These are phyloP conservation scores for Quercus agrifolia DNA, from an alignment of 306 rosid genomes.

Conservation along the genomic window DNA sequence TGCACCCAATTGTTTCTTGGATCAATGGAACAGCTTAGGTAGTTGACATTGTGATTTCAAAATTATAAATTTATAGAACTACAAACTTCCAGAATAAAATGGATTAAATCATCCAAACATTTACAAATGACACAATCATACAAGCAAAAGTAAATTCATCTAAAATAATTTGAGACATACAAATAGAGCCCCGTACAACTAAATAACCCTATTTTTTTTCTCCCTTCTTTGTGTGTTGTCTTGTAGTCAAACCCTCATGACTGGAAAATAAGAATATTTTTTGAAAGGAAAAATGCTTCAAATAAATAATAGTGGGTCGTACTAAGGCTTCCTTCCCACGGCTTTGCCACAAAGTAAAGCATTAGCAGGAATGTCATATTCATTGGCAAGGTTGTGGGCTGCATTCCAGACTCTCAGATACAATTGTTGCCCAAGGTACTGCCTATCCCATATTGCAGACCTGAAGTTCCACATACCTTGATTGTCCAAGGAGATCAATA, in stretches of 20 bases:
- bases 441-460: conserved; percentile 93
- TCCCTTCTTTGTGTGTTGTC: background rate
- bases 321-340: conserved; percentile 44
- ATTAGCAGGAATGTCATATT: conserved; percentile 72
- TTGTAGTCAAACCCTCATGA: conserved; percentile 63
- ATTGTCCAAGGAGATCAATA: conserved; percentile 88
- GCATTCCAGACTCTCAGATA: conserved; percentile 82
- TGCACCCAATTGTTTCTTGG: too few relatives aligned
- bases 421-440: conserved; percentile 87
- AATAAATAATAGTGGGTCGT: background rate
- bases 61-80: background rate
- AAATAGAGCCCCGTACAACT: background rate
- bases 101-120: background rate
- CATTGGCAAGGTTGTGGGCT: conserved; percentile 62
- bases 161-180: background rate
- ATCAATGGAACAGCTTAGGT: too few relatives aligned
- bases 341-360: conserved; percentile 88
- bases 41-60: too few relatives aligned
- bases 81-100: background rate
- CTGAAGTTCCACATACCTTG: conserved; percentile 98
- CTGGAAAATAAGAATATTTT: conserved; percentile 10
- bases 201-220: background rate
- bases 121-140: background rate
- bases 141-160: conserved; percentile 1
- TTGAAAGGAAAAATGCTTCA: background rate